These are phyloP conservation scores for Fallopia convolvulus DNA, from an alignment of 148 eudicot species.

Conservation along the genomic window DNA sequence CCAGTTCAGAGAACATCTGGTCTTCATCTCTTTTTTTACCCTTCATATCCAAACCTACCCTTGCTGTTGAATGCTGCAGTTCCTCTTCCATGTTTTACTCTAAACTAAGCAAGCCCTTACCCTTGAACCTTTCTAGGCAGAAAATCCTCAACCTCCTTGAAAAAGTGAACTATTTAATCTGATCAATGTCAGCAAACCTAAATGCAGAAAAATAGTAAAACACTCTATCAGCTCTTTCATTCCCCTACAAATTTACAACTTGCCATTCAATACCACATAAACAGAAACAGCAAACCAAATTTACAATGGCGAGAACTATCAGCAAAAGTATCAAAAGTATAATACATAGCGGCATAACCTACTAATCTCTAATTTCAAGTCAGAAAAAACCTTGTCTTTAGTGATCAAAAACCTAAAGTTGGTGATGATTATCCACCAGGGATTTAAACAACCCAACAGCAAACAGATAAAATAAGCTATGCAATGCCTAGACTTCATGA, in stretches of 20 bases:
- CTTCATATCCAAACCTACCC: conserved; percentile 19
- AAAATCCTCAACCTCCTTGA: background rate
- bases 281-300: background rate
- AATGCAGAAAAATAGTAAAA: background rate
- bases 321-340: background rate
- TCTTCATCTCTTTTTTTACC: conserved; percentile 28
- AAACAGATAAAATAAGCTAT: background rate
- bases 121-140: background rate
- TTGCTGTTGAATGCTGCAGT: conserved; percentile 22
- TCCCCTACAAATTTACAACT: background rate
- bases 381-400: conserved; percentile 6
- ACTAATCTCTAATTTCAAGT: background rate
- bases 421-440: conserved; percentile 10
- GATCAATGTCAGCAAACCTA: conserved; percentile 11
- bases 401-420: background rate
- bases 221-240: background rate
- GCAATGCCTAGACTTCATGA: background rate
- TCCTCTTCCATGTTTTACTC: conserved; percentile 22
- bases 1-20: conserved; percentile 46
- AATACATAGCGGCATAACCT: background rate
- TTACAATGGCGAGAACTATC: background rate
- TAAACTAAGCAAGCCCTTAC: background rate
- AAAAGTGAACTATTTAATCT: background rate
- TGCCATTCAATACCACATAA: background rate
- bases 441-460: conserved; percentile 1